These are phyloP conservation scores for Dictyostelium capitatum DNA, from an alignment of 78 protist species.

Conservation along the genomic window DNA sequence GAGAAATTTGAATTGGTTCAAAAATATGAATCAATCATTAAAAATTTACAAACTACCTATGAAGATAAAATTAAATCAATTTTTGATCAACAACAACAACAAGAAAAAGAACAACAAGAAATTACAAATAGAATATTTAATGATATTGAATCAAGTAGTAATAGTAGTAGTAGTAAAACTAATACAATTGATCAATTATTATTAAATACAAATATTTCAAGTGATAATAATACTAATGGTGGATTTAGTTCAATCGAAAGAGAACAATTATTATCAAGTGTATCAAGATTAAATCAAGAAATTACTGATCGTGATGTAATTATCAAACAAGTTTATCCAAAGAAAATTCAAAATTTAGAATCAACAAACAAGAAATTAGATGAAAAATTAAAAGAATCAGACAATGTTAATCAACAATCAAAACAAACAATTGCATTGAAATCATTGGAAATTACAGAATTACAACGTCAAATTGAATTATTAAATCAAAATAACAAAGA, in stretches of 20 bases:
- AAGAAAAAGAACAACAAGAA: slow-evolving; percentile 38
- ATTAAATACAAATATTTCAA: neutral
- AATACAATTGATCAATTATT: neutral
- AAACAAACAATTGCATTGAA: slow-evolving; percentile 34
- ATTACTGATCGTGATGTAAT: slow-evolving; percentile 38
- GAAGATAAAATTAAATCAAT: slow-evolving; percentile 15
- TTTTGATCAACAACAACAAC: neutral
- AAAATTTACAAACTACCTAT: neutral
- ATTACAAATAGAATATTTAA: slow-evolving; percentile 28
- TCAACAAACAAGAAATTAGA: slow-evolving; percentile 23
- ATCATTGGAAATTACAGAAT: slow-evolving; percentile 43
- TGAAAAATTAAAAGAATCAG: slow-evolving; percentile 1
- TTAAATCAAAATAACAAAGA: neutral
- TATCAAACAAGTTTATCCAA: slow-evolving; percentile 63
- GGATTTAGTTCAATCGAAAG: slow-evolving; percentile 9
- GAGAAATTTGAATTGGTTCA: neutral
- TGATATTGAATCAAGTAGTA: neutral
- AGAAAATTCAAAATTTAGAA: slow-evolving; percentile 54
- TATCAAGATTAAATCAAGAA: slow-evolving; percentile 21
- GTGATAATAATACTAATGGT: neutral
- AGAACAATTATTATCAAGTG: slow-evolving; percentile 10
- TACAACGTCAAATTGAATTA: slow-evolving; percentile 43
- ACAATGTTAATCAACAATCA: slow-evolving; percentile 16
- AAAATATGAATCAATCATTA: neutral
- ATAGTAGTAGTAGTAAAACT: neutral